phyloP scores from a whole-genome alignment of 139 green algal genomes.

The Micractinium sp. region DNA sequence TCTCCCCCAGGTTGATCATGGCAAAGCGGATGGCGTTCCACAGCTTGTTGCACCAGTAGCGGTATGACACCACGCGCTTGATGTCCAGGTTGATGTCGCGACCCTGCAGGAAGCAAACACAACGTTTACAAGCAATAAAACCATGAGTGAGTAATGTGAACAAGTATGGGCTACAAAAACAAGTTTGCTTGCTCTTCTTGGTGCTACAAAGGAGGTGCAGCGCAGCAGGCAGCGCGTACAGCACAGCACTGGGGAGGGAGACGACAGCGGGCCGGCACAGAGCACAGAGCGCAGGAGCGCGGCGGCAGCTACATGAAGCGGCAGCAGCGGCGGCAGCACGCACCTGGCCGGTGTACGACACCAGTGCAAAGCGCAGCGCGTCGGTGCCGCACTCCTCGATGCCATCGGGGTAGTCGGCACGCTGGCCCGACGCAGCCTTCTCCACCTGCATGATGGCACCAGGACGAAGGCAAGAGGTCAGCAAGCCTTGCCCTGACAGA shows the following conservation, averaged over 20 bases:
- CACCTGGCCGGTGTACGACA: slow-evolving; percentile 77
- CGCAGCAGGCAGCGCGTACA: neutral
- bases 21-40: slow-evolving; percentile 94
- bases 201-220: too few relatives aligned
- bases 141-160: too few relatives aligned
- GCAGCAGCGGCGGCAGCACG: neutral
- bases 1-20: slow-evolving; percentile 68
- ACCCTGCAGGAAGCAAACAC: neutral
- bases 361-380: slow-evolving; percentile 83
- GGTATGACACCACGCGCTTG: slow-evolving; percentile 89
- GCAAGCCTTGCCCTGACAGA: too few relatives aligned
- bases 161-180: too few relatives aligned
- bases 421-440: slow-evolving; percentile 85
- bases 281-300: too few relatives aligned
- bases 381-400: slow-evolving; percentile 98
- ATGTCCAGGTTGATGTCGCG: slow-evolving; percentile 45
- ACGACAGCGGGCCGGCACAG: too few relatives aligned
- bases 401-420: slow-evolving; percentile 94
- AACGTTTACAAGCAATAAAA: neutral
- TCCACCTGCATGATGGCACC: too few relatives aligned
- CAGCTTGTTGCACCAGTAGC: slow-evolving; percentile 99
- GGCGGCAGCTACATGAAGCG: neutral
- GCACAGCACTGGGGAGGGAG: too few relatives aligned
- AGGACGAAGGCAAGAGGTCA: too few relatives aligned
- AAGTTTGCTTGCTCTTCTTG: too few relatives aligned